Evolutionary conservation across 805 yeast genomes (phyloP).

Genomic region (Cyberlindnera misumaiensis): DNA sequence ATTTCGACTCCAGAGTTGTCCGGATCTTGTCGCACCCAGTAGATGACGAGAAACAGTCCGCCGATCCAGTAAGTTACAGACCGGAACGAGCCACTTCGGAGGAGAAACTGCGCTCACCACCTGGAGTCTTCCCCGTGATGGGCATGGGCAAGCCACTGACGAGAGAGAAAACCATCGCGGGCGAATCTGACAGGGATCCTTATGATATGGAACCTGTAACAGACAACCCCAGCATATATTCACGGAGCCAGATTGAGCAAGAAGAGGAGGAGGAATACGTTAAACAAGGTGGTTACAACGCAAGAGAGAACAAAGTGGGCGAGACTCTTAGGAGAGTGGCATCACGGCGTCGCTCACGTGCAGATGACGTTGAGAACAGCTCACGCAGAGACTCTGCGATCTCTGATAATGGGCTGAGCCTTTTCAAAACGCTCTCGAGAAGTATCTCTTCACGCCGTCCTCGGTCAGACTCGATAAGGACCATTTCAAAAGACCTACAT

Average conservation of each 20-base stretch:
- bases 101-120: constrained; percentile 44
- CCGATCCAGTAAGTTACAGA: constrained; percentile 15
- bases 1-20: constrained; percentile 73
- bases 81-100: constrained; percentile 12
- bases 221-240: not conserved
- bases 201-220: not conserved
- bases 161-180: constrained; percentile 54
- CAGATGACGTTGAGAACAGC: constrained; percentile 11
- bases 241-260: constrained; percentile 10
- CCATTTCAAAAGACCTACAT: constrained; percentile 26
- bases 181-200: constrained; percentile 6
- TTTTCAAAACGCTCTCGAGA: constrained; percentile 18
- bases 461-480: constrained; percentile 21
- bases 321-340: constrained; percentile 27
- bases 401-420: constrained; percentile 3
- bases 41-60: constrained; percentile 5
- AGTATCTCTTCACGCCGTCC: constrained; percentile 10
- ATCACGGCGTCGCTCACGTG: not conserved
- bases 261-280: constrained; percentile 25
- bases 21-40: constrained; percentile 30
- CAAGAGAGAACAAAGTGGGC: constrained; percentile 28
- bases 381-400: constrained; percentile 11
- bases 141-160: constrained; percentile 67
- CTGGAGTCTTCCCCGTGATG: constrained; percentile 71
- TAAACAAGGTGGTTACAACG: constrained; percentile 25